A percentile compares a stretch with the other conserved stretches of the same genome.
phyloP scores from a whole-genome alignment of 78 protist genomes.

The Mastigamoeba balamuthi region DNA sequence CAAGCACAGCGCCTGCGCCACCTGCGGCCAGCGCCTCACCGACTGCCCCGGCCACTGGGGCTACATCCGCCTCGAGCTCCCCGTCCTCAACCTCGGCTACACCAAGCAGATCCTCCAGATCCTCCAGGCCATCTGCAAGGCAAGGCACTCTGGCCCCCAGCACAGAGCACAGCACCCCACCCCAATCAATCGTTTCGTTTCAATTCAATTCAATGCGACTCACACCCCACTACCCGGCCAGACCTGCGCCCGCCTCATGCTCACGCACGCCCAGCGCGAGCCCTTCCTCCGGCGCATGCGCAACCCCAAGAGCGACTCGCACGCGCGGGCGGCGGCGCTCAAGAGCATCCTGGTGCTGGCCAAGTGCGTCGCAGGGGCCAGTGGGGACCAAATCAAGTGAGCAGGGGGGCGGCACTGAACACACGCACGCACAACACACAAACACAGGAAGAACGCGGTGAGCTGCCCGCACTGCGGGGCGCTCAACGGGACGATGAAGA shows the following conservation, averaged over 20 bases:
- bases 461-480: conserved; percentile 79
- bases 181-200: not conserved
- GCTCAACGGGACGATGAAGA: conserved; percentile 81
- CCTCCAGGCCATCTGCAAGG: conserved; percentile 84
- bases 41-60: conserved; percentile 98
- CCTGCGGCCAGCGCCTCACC: conserved; percentile 40
- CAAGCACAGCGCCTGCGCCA: conserved; percentile 12
- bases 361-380: too few species aligned
- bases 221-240: not conserved
- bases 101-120: conserved; percentile 55
- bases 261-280: not conserved
- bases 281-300: not conserved
- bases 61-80: conserved; percentile 73
- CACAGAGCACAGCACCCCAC: not conserved
- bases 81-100: conserved; percentile 95
- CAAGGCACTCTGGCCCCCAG: not conserved
- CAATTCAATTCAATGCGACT: not conserved
- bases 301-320: not conserved
- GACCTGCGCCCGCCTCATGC: conserved; percentile 57
- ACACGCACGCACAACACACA: too few species aligned
- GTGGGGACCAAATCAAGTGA: too few species aligned
- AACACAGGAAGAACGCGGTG: not conserved
- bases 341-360: too few species aligned
- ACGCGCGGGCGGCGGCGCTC: conserved; percentile 16
- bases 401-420: too few species aligned